Percentiles rank a stretch among this genome's conserved stretches.
phyloP scores from a whole-genome alignment of 148 eudicot species.

The Dianthus caryophyllus region DNA sequence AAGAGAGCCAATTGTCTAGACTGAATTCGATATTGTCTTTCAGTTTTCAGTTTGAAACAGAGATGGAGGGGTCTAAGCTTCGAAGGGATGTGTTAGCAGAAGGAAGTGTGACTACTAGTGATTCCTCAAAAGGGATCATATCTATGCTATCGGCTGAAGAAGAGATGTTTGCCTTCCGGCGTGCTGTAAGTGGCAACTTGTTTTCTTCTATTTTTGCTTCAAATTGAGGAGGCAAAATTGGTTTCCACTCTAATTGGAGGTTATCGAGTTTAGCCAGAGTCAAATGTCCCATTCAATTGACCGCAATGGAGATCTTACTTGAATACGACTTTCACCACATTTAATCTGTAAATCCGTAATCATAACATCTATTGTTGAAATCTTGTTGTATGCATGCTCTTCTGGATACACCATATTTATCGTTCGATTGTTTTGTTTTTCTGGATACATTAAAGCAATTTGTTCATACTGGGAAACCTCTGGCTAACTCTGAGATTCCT shows the following conservation, averaged over 20 bases:
- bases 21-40: conserved; percentile 11
- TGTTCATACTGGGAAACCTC: background rate
- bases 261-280: too few relatives aligned
- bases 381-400: too few relatives aligned
- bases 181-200: conserved; percentile 63
- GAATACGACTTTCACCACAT: background rate
- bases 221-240: background rate
- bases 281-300: too few relatives aligned
- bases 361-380: background rate
- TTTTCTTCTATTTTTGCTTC: background rate
- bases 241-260: background rate
- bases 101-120: conserved; percentile 65
- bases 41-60: conserved; percentile 99
- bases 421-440: background rate
- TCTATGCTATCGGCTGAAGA: conserved; percentile 80
- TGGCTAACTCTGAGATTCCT: conserved; percentile 14
- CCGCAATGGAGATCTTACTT: background rate
- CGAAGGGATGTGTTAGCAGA: conserved; percentile 80
- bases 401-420: too few relatives aligned
- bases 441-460: conserved; percentile 2
- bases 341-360: background rate
- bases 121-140: conserved; percentile 62
- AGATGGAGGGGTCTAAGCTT: conserved; percentile 77
- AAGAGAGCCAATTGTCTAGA: background rate
- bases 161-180: conserved; percentile 91